Evolutionary conservation across 2,329 filamentous ascomycete species (phyloP), one percentile per base, ranked within the genome.

Genomic region (Trichoderma arundinaceum): DNA sequence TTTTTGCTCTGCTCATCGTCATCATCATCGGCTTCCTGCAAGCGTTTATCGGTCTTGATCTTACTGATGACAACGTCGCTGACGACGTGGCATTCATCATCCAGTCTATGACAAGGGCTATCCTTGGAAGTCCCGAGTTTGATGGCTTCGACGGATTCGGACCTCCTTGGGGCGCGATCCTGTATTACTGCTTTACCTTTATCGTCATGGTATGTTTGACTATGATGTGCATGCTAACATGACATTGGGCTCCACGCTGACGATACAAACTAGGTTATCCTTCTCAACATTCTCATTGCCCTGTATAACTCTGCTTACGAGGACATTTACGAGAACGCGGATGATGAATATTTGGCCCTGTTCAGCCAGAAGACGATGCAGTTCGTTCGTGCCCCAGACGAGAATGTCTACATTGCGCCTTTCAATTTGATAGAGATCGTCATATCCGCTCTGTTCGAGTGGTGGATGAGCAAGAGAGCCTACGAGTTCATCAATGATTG

Each of bases 141-240:
- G 83, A 78, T 5, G 91, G 90, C 0, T 98, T 98, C 73, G 93
- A 97, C 70, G 85, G 89, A 28, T 99, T 98, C 75, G 92, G 91
- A 22, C 93, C 91, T 12, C 95, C 95, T 0, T 99, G 97, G 76
- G 95, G 95, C 8, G 86, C 97, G 58, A 91, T 97, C 38, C 88
- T 99, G 9, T 99, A 99, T 81, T 99, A 99, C 81, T 87, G 96
- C 75, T 99, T 97, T 78, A 96, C 94, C 17, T 99, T 99, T 74
- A 89, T 98, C 44, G 91, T 99, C 73, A 97, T 97, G 90, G 94
- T 95, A 72, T 71, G 81, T 74, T 28, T 17, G 4, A 2, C 5
- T 1, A 3, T 3, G 12, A 41, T 38, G 7, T 49, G n/a, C n/a
- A 15, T 17, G n/a, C 8, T 15, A 7, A 9, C 22, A 52, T 5